Evolutionary conservation across 306 rosid genomes (phyloP).

Genomic region (Quercus bicolor): DNA sequence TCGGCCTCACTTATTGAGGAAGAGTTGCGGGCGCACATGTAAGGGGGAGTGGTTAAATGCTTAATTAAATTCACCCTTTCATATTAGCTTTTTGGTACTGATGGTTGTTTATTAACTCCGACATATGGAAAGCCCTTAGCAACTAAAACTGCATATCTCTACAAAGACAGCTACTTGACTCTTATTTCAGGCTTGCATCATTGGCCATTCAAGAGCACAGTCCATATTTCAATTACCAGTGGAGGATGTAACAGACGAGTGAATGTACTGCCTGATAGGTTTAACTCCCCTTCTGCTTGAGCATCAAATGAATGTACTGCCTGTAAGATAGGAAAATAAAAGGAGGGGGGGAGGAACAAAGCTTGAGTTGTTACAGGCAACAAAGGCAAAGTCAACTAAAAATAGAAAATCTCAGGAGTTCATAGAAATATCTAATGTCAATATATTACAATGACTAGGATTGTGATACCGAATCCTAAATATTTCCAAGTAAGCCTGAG

Average conservation of each 20-base stretch:
- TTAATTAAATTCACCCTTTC: too few species aligned
- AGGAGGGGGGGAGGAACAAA: not conserved
- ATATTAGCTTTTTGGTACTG: too few species aligned
- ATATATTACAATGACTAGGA: not conserved
- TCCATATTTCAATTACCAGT: not conserved
- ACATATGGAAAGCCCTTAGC: too few species aligned
- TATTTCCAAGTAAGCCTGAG: not conserved
- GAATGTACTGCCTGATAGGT: slow-evolving; percentile 63
- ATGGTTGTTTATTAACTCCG: too few species aligned
- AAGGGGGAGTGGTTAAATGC: too few species aligned
- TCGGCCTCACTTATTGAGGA: too few species aligned
- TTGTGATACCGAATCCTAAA: not conserved
- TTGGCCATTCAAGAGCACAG: not conserved
- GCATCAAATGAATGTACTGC: slow-evolving; percentile 87
- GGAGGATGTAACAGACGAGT: slow-evolving; percentile 65
- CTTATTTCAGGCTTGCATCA: not conserved
- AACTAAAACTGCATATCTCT: too few species aligned
- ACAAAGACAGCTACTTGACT: too few species aligned
- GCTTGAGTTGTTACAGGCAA: not conserved
- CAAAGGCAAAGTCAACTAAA: not conserved
- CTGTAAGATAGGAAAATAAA: slow-evolving; percentile 28
- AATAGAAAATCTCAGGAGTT: not conserved
- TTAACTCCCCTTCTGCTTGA: slow-evolving; percentile 81
- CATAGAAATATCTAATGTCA: not conserved
- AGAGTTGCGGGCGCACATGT: too few species aligned